phyloP scores from a whole-genome alignment of 2,329 filamentous ascomycete species.

The Epichloe elymi region DNA sequence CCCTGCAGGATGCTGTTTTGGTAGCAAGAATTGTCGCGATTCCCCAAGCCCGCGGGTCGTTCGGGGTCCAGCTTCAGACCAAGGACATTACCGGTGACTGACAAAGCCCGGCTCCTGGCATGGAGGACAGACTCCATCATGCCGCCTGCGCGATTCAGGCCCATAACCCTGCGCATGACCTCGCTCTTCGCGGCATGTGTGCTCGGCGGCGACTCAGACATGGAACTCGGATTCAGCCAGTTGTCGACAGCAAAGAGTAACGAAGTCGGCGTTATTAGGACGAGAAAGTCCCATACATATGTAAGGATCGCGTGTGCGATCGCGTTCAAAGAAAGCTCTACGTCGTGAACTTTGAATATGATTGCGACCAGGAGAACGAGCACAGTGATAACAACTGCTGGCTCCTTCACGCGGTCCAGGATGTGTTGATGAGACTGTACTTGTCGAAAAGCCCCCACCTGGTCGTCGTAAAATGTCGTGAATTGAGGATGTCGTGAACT shows the following conservation, averaged over 20 bases:
- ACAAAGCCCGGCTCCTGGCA: constrained; percentile 42
- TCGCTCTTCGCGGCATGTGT: constrained; percentile 49
- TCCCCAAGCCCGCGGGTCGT: constrained; percentile 60
- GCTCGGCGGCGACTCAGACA: constrained; percentile 23
- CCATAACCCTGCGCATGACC: constrained; percentile 48
- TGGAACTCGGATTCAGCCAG: constrained; percentile 36
- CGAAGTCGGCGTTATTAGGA: constrained; percentile 41
- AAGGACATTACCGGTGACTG: constrained; percentile 33
- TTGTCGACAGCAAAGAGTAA: constrained; percentile 44
- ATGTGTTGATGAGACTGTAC: constrained; percentile 13
- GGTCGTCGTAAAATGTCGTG: constrained; percentile 23
- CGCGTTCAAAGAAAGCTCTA: constrained; percentile 18
- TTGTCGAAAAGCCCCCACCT: constrained; percentile 20
- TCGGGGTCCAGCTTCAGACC: constrained; percentile 27
- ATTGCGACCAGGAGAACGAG: constrained; percentile 21
- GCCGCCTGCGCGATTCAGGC: constrained; percentile 38
- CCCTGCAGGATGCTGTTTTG: constrained; percentile 92
- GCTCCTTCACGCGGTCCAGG: constrained; percentile 21
- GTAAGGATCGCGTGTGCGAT: constrained; percentile 19
- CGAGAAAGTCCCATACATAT: constrained; percentile 47
- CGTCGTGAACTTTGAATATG: constrained; percentile 21
- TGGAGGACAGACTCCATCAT: constrained; percentile 45
- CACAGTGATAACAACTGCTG: constrained; percentile 22
- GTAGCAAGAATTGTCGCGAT: constrained; percentile 92
- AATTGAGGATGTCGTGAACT: constrained; percentile 19